Evolutionary conservation across 2,329 filamentous ascomycete genomes (phyloP).

Genomic region (Fusarium zealandicum): DNA sequence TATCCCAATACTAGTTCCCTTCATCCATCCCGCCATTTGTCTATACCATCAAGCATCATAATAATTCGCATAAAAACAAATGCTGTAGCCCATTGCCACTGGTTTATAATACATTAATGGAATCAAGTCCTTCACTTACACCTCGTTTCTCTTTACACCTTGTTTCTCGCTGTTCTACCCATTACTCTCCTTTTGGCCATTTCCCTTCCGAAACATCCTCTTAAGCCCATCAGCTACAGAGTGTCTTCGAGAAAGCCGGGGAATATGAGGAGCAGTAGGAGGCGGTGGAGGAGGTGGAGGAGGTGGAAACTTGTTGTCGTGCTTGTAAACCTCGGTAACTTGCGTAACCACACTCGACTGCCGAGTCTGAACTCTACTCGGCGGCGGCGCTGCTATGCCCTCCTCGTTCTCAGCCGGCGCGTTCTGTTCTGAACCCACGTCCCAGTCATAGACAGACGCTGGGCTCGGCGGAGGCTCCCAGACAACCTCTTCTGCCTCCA

Average conservation of each 20-base stretch:
- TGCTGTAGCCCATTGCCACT: no score
- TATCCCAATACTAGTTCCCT: not conserved
- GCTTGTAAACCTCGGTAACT: constrained; percentile 1
- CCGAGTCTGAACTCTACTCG: constrained; percentile 3
- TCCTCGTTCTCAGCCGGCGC: not conserved
- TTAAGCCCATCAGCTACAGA: constrained; percentile 49
- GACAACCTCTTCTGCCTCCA: constrained; percentile 9
- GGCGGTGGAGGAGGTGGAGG: no score
- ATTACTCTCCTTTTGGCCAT: constrained; percentile 10
- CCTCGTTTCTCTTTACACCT: not conserved
- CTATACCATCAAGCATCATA: no score
- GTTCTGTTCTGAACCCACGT: constrained; percentile 5
- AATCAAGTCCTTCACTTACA: not conserved
- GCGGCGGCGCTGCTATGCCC: constrained; percentile 8
- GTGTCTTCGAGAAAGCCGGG: constrained; percentile 41
- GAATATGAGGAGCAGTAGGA: no score
- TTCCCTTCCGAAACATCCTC: constrained; percentile 50
- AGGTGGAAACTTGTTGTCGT: constrained; percentile 5
- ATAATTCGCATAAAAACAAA: not conserved
- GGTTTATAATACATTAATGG: not conserved
- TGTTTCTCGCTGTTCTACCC: not conserved
- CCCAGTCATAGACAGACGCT: constrained; percentile 9
- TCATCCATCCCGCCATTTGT: no score
- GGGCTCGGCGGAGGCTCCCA: constrained; percentile 16
- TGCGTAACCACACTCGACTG: constrained; percentile 15